Conservation (phyloP, 441 rosid genomes). For the Bocquillonia castaneifolia region DNA sequence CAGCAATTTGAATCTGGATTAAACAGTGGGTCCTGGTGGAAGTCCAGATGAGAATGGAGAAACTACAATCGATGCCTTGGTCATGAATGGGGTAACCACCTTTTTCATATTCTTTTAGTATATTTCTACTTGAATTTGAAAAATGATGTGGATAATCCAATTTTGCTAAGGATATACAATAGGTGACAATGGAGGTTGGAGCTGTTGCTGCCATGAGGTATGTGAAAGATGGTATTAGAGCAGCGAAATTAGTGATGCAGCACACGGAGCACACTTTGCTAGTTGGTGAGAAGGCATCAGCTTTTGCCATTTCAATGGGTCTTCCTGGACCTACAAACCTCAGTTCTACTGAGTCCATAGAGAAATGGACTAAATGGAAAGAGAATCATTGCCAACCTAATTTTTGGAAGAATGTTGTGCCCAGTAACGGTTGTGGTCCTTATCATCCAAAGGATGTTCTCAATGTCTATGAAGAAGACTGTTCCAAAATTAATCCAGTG, state of each 20-base stretch:
- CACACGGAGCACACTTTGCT: conserved; percentile 76
- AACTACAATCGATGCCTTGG: conserved; percentile 56
- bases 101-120: conserved; percentile 39
- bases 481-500: conserved; percentile 28
- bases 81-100: conserved; percentile 69
- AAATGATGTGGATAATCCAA: conserved; percentile 19
- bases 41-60: conserved; percentile 92
- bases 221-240: conserved; percentile 84
- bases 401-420: conserved; percentile 74
- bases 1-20: conserved; percentile 16
- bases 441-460: conserved; percentile 38
- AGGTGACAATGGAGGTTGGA: conserved; percentile 97
- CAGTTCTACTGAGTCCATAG: conserved; percentile 65
- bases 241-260: conserved; percentile 77
- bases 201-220: conserved; percentile 96
- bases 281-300: conserved; percentile 76
- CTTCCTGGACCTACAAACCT: conserved; percentile 83
- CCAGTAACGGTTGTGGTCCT: conserved; percentile 64
- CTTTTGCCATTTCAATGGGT: conserved; percentile 87
- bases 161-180: conserved; percentile 46
- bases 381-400: conserved; percentile 71
- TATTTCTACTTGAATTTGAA: neutral
- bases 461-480: conserved; percentile 23
- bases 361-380: conserved; percentile 80
- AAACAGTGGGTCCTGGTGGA: conserved; percentile 36